These are phyloP conservation scores for Amanita fuliginea DNA, from an alignment of 768 basidiomycete species.

Conservation along the genomic window DNA sequence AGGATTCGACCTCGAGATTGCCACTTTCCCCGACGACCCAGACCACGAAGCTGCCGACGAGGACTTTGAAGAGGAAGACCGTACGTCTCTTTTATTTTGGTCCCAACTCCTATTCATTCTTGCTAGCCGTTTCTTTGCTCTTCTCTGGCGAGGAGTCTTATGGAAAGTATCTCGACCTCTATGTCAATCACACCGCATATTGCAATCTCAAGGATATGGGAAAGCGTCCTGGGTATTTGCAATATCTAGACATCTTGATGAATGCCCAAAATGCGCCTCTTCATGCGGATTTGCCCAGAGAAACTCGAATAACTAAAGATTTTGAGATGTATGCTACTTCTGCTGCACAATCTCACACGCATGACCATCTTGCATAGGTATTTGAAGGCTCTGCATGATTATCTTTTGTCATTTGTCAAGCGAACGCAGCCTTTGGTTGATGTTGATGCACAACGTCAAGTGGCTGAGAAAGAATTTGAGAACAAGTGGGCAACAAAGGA, in stretches of 20 bases:
- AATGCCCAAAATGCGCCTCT: constrained; percentile 47
- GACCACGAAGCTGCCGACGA: constrained; percentile 60
- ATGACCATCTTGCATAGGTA: constrained; percentile 40
- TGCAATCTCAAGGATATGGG: constrained; percentile 82
- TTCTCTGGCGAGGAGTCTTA: constrained; percentile 97
- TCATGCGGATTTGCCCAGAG: constrained; percentile 60
- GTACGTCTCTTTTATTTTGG: constrained; percentile 34
- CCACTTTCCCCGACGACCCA: constrained; percentile 68
- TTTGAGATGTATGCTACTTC: constrained; percentile 56
- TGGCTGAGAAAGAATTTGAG: constrained; percentile 61
- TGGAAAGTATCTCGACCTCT: constrained; percentile 91
- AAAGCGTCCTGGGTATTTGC: constrained; percentile 81
- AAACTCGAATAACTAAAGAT: constrained; percentile 58
- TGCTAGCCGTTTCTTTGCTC: constrained; percentile 61
- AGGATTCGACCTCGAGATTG: constrained; percentile 77
- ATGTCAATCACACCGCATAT: constrained; percentile 79
- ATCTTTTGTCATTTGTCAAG: constrained; percentile 79
- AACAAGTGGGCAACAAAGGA: constrained; percentile 71
- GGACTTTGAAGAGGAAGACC: constrained; percentile 77
- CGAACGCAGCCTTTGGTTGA: constrained; percentile 79
- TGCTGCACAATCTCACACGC: background rate
- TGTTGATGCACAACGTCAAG: constrained; percentile 52
- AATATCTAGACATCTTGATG: constrained; percentile 85
- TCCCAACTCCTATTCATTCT: constrained; percentile 6
- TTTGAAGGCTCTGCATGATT: constrained; percentile 69